These are phyloP conservation scores for Sordariomycetes sp. DNA, from an alignment of 2,329 filamentous ascomycete species.

Conservation along the genomic window DNA sequence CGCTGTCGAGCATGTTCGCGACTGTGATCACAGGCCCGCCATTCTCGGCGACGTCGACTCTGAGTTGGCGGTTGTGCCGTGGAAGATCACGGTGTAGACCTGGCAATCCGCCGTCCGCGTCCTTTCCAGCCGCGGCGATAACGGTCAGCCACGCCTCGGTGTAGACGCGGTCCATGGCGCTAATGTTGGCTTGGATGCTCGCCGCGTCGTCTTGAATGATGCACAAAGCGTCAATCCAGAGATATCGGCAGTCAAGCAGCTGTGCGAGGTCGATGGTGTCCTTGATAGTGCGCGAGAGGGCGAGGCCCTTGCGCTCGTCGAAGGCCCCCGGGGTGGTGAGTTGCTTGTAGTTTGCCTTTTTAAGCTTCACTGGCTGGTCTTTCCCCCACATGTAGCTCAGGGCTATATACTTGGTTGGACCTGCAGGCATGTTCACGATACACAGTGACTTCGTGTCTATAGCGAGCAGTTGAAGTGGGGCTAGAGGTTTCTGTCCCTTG, in stretches of 20 bases:
- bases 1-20: not conserved
- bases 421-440: not conserved
- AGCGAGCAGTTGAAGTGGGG: too few relatives aligned
- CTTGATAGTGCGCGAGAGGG: constrained; percentile 12
- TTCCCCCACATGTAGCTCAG: constrained; percentile 29
- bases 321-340: not conserved
- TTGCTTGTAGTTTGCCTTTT: not conserved
- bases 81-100: not conserved
- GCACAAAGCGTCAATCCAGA: constrained; percentile 32
- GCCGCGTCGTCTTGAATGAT: constrained; percentile 27
- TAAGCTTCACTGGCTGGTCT: constrained; percentile 5
- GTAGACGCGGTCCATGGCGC: constrained; percentile 29
- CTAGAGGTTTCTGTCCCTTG: too few relatives aligned
- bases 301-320: not conserved
- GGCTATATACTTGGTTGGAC: constrained; percentile 19
- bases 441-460: not conserved
- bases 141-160: constrained; percentile 28
- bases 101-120: not conserved
- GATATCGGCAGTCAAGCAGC: constrained; percentile 24
- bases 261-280: constrained; percentile 27
- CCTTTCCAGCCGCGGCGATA: constrained; percentile 9
- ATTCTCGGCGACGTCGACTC: not conserved
- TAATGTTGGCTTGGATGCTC: constrained; percentile 21
- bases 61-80: not conserved
- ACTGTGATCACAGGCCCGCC: not conserved